Base-by-base conservation (phyloP, 352 stramenopile species). In the Bremia lactucae region DNA sequence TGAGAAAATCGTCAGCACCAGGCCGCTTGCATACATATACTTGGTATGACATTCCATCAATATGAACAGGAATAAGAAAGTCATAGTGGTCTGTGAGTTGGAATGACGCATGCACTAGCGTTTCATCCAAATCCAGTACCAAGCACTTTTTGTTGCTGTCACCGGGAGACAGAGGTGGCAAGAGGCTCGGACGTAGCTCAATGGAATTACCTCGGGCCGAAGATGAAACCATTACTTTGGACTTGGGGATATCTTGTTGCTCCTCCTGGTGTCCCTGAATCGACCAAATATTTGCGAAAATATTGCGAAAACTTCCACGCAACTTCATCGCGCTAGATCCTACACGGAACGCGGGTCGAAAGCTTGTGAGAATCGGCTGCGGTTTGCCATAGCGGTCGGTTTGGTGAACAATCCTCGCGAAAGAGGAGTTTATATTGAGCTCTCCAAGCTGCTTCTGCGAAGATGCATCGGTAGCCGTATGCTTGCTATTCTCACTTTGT, bases 51-150 rank as follows among this genome's bases (percentile, higher is more conserved):
- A 64, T 83, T 34, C 70, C 72, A 19, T 96, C 88, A 54, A 98
- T 97, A 38, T 97, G 83, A n/a, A 98, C 94, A 22, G 95, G 87
- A 52, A 98, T 97, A 26, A 98, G 84, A 65, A 96, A 97, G 72
- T 98, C 91, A 4, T 95, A 86, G 49, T 94, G 92, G 13, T 63
- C 46, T 10, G 97, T 96, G 6, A 92, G 79, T 63, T 73, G 74
- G 58, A 98, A 98, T 29, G 88, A 98, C 25, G 84, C 97, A 71
- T 98, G 95, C 8, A 98, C 95, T 3, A 99, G 66, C 11, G 96
- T 98, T 58, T 98, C 96, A 62, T 98, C 96, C 19, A 99, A 65
- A 51, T 99, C 96, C 15, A 98, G 67, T 19, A 97, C 81, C 16
- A 97, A 71, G 26, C 83, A 93, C 53, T 95, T 94, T 48, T 92